Evolutionary conservation across 179 eudicot genomes (phyloP).

Genomic region (Sideroxylon spinosum): DNA sequence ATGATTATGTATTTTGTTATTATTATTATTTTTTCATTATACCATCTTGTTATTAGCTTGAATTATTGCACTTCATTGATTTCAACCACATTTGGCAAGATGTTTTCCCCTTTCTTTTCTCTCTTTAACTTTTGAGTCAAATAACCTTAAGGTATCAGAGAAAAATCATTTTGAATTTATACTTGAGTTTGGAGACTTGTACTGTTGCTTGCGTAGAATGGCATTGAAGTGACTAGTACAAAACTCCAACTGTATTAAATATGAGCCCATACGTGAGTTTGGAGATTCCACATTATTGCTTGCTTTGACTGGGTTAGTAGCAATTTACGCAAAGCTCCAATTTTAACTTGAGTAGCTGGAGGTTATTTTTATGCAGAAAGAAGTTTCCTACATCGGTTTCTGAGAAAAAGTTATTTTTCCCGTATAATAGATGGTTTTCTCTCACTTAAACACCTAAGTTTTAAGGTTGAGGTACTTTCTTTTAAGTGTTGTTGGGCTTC

Average conservation of each 20-base stretch:
- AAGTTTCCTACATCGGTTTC: too few relatives aligned
- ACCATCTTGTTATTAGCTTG: not conserved
- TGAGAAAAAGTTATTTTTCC: not conserved
- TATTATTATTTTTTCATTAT: not conserved
- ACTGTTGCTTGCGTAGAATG: too few relatives aligned
- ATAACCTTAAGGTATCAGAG: not conserved
- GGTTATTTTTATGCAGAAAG: not conserved
- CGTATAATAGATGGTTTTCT: too few relatives aligned
- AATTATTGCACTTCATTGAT: too few relatives aligned
- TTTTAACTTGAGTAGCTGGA: not conserved
- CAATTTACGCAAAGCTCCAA: not conserved
- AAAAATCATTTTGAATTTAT: not conserved
- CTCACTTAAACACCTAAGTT: too few relatives aligned
- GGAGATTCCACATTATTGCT: not conserved
- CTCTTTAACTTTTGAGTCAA: not conserved
- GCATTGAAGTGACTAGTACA: too few relatives aligned
- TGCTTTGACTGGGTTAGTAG: not conserved
- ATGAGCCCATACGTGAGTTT: not conserved
- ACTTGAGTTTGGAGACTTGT: too few relatives aligned
- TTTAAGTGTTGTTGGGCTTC: too few relatives aligned
- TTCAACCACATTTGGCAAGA: not conserved
- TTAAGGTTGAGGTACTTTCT: too few relatives aligned
- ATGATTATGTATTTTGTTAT: not conserved
- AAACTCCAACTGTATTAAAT: not conserved
- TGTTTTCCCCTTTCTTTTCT: not conserved